These are phyloP conservation scores for Sugiyamaella novakii DNA, from an alignment of 1,139 yeast species.

Conservation along the genomic window DNA sequence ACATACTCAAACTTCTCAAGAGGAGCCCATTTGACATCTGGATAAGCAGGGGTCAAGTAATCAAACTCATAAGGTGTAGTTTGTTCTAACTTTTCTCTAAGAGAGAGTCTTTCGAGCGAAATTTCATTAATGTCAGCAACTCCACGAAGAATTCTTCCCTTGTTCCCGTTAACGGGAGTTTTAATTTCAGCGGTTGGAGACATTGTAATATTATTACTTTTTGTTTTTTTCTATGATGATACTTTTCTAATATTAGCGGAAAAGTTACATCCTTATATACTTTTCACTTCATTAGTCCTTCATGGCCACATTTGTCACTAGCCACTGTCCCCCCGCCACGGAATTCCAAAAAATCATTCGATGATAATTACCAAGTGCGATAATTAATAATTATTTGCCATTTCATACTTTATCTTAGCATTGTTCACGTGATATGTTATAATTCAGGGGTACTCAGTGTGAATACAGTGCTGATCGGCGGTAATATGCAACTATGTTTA, in stretches of 20 bases:
- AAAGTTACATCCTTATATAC: too few relatives aligned
- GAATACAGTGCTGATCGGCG: neutral
- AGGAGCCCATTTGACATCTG: constrained; percentile 38
- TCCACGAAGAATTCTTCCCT: constrained; percentile 15
- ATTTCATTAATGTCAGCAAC: constrained; percentile 23
- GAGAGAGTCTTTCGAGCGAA: constrained; percentile 23
- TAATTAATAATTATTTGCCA: constrained; percentile 1
- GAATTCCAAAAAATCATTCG: too few relatives aligned
- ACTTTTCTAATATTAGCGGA: too few relatives aligned
- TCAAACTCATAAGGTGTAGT: constrained; percentile 34
- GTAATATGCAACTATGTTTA: neutral
- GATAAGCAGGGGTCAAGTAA: constrained; percentile 38
- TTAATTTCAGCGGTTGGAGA: constrained; percentile 17
- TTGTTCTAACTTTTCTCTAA: constrained; percentile 18
- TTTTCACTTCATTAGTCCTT: neutral
- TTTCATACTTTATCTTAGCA: constrained; percentile 1
- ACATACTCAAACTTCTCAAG: constrained; percentile 30
- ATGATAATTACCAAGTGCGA: neutral
- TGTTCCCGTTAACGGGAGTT: neutral
- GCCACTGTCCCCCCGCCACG: constrained; percentile 4
- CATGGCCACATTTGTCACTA: constrained; percentile 4
- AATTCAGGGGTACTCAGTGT: constrained; percentile 2
- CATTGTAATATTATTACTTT: constrained; percentile 11
- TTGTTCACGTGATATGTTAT: constrained; percentile 9
- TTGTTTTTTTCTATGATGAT: neutral